These are phyloP conservation scores for Cyanodermella asteris DNA, from an alignment of 2,329 filamentous ascomycete species.

Conservation along the genomic window DNA sequence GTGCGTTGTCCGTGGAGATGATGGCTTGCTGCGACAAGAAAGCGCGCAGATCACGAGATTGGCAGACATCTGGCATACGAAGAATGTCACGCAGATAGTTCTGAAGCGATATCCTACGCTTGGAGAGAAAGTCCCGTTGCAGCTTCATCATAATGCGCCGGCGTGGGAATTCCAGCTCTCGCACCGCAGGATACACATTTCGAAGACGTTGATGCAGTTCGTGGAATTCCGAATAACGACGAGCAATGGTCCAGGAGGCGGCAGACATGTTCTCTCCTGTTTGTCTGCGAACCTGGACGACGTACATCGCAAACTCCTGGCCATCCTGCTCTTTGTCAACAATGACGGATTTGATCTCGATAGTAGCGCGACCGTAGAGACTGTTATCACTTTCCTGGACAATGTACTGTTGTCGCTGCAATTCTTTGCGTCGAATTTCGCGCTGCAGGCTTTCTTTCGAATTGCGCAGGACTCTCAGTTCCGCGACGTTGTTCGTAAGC, in stretches of 20 bases:
- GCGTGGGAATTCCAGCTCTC: constrained; percentile 76
- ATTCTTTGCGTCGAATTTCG: constrained; percentile 80
- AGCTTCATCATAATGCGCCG: constrained; percentile 89
- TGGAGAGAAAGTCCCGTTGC: constrained; percentile 86
- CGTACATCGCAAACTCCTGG: constrained; percentile 79
- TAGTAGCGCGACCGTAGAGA: constrained; percentile 71
- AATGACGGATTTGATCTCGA: constrained; percentile 81
- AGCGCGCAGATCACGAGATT: constrained; percentile 72
- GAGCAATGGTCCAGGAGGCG: constrained; percentile 82
- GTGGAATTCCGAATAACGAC: constrained; percentile 90
- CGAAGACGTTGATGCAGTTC: constrained; percentile 81
- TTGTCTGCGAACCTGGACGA: constrained; percentile 74
- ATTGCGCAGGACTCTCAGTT: constrained; percentile 77
- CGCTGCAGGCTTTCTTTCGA: constrained; percentile 82
- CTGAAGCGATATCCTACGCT: constrained; percentile 63
- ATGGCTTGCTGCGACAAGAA: constrained; percentile 79
- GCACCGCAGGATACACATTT: constrained; percentile 64
- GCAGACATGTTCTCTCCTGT: constrained; percentile 91
- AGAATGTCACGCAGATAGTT: constrained; percentile 66
- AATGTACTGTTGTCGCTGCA: constrained; percentile 91
- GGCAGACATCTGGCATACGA: constrained; percentile 76
- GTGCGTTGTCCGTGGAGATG: constrained; percentile 39
- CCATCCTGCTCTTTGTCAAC: constrained; percentile 82
- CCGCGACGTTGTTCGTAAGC: constrained; percentile 86
- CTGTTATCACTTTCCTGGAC: constrained; percentile 97